Conservation (phyloP, 345 rosid species). For the Aurinia saxatilis region DNA sequence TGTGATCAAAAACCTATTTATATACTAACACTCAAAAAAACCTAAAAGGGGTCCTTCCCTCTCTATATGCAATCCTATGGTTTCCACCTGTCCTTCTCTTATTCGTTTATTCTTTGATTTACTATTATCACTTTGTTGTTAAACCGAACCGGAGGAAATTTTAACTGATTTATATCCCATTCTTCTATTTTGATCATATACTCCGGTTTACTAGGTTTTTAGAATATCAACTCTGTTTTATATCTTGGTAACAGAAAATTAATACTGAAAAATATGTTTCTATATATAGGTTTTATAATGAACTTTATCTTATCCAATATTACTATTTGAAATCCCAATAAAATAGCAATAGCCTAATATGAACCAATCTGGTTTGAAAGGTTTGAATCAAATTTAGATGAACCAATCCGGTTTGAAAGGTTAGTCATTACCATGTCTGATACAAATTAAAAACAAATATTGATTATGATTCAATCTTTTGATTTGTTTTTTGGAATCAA, state of each 20-base stretch:
- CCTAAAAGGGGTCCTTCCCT: conserved; percentile 30
- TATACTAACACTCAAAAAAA: conserved; percentile 24
- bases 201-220: conserved; percentile 22
- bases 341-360: too few relatives aligned
- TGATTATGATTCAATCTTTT: too few relatives aligned
- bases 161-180: background rate
- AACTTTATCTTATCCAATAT: too few relatives aligned
- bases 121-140: background rate
- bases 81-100: conserved; percentile 4
- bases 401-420: too few relatives aligned
- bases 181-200: background rate
- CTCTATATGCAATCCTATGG: conserved; percentile 23
- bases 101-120: background rate
- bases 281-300: conserved; percentile 1
- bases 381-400: too few relatives aligned
- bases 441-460: too few relatives aligned
- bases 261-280: background rate
- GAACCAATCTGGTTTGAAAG: too few relatives aligned
- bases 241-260: background rate
- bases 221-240: background rate
- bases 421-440: too few relatives aligned
- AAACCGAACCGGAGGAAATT: background rate
- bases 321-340: background rate
- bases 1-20: conserved; percentile 15
- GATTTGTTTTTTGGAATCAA: too few relatives aligned